Evolutionary conservation across 1,284 basidiomycete genomes (phyloP), one percentile per base, ranked within the genome.

Genomic region (Leccinum brunneo-olivaceum): DNA sequence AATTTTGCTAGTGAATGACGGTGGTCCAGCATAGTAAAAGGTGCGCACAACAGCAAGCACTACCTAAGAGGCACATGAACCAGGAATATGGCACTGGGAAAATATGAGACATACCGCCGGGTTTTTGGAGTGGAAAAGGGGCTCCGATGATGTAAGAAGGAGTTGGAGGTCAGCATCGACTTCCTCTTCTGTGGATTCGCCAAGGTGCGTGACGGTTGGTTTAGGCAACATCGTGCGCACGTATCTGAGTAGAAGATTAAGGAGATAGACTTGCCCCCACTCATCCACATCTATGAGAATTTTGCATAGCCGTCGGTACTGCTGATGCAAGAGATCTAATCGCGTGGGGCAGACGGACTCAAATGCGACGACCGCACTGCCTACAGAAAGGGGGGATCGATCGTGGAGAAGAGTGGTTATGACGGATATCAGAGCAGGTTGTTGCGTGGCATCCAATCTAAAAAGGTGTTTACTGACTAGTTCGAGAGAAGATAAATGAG

Each of bases 261-360:
- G 69, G 7, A 93, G 67, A 34, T 84, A 78, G 5, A 88, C 76
- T 63, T 98, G 96, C 0, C 90, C 91, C 95, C 95, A 98, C 61
- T 96, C 93, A 57, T 98, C 95, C 14, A 88, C 84, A 55, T 99
- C 94, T 24, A 90, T 75, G 1, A 98, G 69, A 12, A 89, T 74
- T 35, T 78, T 76, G 59, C 92, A 97, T 36, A 95, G 72, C 34
- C 87, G 80, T 21, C 94, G 76, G 57, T 89, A 98, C 57, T 95
- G 88, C 19, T 77, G 76, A 60, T 98, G 96, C 0, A 98, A 66
- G 6, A 97, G 77, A 56, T 95, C 89, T 23, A 92, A 74, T 19
- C 84, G 76, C 0, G 86, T 83, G 0, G 90, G 88, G 59, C 89
- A 92, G 19, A 96, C 77, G 2, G 78, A 73, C 45, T 84, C 77